Conservation (phyloP, 2,329 filamentous ascomycete genomes). For the Scedosporium minutisporum region DNA sequence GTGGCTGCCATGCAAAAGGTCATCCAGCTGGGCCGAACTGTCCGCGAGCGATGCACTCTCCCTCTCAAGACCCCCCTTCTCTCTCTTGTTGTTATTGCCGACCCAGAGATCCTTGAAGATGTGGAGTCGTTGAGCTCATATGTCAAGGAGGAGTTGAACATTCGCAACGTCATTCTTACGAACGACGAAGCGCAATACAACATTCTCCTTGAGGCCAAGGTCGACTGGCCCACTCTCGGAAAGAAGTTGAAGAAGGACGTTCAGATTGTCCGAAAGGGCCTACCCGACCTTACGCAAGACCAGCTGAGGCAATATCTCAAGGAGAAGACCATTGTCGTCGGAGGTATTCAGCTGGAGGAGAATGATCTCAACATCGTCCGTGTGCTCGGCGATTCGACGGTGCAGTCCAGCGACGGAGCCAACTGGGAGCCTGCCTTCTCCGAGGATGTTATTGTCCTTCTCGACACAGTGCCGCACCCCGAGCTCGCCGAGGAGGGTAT, state of each 20-base stretch:
- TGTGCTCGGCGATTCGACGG: conserved; percentile 5
- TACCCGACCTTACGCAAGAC: conserved; percentile 64
- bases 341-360: conserved; percentile 72
- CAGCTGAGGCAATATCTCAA: conserved; percentile 72
- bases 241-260: conserved; percentile 91
- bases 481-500: conserved; percentile 83
- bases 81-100: conserved; percentile 72
- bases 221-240: conserved; percentile 79
- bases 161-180: conserved; percentile 69
- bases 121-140: conserved; percentile 70
- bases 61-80: conserved; percentile 77
- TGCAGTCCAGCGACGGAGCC: conserved; percentile 26
- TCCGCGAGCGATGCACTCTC: conserved; percentile 67
- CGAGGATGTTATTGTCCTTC: conserved; percentile 63
- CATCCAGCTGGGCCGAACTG: conserved; percentile 73
- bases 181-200: conserved; percentile 76
- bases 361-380: conserved; percentile 58
- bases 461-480: conserved; percentile 74
- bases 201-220: conserved; percentile 70
- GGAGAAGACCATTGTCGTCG: conserved; percentile 67
- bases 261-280: conserved; percentile 72
- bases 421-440: conserved; percentile 16
- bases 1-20: conserved; percentile 82
- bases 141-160: conserved; percentile 75
- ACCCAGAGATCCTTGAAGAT: conserved; percentile 65